These are phyloP conservation scores for Crassisporium funariophilum DNA, from an alignment of 768 basidiomycete species.

Conservation along the genomic window DNA sequence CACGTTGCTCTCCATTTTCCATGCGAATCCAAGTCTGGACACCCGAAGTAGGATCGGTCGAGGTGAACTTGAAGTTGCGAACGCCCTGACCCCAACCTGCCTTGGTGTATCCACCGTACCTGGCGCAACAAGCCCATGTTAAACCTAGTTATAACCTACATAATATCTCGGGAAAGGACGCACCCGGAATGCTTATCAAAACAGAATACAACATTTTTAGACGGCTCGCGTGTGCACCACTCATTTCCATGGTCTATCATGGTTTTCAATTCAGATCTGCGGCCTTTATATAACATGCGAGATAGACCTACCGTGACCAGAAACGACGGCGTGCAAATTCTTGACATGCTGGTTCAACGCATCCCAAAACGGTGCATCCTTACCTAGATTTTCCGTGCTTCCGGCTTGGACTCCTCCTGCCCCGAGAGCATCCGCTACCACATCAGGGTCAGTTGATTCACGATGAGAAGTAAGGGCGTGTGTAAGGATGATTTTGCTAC, in stretches of 20 bases:
- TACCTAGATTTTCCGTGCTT: slow-evolving; percentile 42
- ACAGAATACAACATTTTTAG: slow-evolving; percentile 67
- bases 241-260: slow-evolving; percentile 79
- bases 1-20: slow-evolving; percentile 59
- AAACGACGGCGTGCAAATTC: slow-evolving; percentile 68
- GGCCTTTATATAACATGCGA: not conserved
- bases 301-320: slow-evolving; percentile 64
- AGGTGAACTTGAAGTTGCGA: slow-evolving; percentile 61
- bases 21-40: slow-evolving; percentile 68
- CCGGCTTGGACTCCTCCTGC: too few species aligned
- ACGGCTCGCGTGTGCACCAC: slow-evolving; percentile 73
- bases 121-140: slow-evolving; percentile 28
- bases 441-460: too few species aligned
- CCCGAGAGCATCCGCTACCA: too few species aligned
- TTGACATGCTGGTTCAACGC: slow-evolving; percentile 58
- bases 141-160: not conserved
- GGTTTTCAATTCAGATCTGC: too few species aligned
- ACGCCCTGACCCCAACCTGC: slow-evolving; percentile 66
- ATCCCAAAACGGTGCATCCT: slow-evolving; percentile 65
- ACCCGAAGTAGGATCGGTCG: slow-evolving; percentile 43
- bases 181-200: slow-evolving; percentile 80
- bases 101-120: slow-evolving; percentile 66
- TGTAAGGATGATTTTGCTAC: too few species aligned
- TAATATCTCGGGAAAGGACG: not conserved
- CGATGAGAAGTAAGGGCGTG: too few species aligned